A percentile compares a stretch with the other conserved stretches of the same genome.
Evolutionary conservation across 1,139 yeast genomes (phyloP).

Genomic region (Kurtzmaniella natalensis): DNA sequence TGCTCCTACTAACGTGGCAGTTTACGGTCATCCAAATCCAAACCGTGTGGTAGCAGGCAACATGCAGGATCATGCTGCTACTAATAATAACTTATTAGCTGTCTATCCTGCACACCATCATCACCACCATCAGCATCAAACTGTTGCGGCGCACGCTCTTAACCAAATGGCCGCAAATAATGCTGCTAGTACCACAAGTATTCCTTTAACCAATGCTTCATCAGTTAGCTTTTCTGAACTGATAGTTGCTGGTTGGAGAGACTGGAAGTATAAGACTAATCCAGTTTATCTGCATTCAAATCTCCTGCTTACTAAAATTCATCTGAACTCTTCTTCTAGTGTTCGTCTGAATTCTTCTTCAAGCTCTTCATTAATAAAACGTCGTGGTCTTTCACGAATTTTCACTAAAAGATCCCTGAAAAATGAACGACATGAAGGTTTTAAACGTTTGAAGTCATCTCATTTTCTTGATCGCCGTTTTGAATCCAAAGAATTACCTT

Average conservation of each 20-base stretch:
- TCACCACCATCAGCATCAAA: too few species aligned
- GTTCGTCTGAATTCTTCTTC: neutral
- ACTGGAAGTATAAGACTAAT: constrained; percentile 74
- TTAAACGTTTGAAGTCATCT: neutral
- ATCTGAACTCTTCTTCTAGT: constrained; percentile 1
- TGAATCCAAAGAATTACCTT: constrained; percentile 3
- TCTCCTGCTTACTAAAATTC: constrained; percentile 4
- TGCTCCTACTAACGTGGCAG: neutral
- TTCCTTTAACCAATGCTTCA: neutral
- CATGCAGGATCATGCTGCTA: neutral
- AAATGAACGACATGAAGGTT: neutral
- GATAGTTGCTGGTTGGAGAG: constrained; percentile 76
- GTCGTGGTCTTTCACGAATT: neutral
- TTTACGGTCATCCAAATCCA: too few species aligned
- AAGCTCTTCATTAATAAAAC: neutral
- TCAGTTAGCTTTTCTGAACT: constrained; percentile 9
- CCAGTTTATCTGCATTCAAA: constrained; percentile 49
- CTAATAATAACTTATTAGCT: neutral
- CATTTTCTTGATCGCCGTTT: neutral
- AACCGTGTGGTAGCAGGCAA: too few species aligned
- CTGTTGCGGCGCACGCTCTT: neutral
- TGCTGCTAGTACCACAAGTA: neutral
- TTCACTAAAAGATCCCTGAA: constrained; percentile 1
- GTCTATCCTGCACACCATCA: neutral
- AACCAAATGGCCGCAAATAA: neutral